Conservation (phyloP, 345 rosid species). For the Boechera divaricarpa region DNA sequence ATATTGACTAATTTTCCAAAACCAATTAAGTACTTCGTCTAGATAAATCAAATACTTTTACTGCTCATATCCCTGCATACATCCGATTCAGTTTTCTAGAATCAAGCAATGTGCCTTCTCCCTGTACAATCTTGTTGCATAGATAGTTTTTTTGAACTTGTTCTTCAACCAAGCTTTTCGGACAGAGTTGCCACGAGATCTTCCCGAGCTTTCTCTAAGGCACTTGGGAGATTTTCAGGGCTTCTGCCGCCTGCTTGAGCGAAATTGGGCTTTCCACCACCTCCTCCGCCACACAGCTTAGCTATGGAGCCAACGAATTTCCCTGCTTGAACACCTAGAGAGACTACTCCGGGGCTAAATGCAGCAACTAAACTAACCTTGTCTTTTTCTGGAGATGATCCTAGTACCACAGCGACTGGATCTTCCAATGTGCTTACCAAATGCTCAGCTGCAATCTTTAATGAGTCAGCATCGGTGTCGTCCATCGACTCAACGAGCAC, state of each 20-base stretch:
- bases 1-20: too few relatives aligned
- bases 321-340: slow-evolving; percentile 86
- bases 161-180: slow-evolving; percentile 52
- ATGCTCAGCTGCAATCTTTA: slow-evolving; percentile 84
- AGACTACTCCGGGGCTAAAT: slow-evolving; percentile 71
- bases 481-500: slow-evolving; percentile 86
- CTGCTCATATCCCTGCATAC: background rate
- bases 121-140: background rate
- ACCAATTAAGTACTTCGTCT: too few relatives aligned
- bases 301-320: slow-evolving; percentile 87
- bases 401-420: slow-evolving; percentile 81
- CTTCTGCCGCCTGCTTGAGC: slow-evolving; percentile 97
- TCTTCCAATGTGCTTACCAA: slow-evolving; percentile 69
- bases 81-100: background rate
- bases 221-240: slow-evolving; percentile 70
- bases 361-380: slow-evolving; percentile 96
- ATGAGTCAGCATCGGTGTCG: slow-evolving; percentile 80
- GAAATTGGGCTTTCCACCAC: slow-evolving; percentile 91
- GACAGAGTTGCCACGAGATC: slow-evolving; percentile 65
- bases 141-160: background rate
- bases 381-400: slow-evolving; percentile 84
- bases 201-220: slow-evolving; percentile 73
- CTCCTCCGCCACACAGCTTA: slow-evolving; percentile 90
- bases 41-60: too few relatives aligned
- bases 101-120: slow-evolving; percentile 23